Conservation (phyloP, 2,329 filamentous ascomycete species). For the Magnaporthiopsis poae region DNA sequence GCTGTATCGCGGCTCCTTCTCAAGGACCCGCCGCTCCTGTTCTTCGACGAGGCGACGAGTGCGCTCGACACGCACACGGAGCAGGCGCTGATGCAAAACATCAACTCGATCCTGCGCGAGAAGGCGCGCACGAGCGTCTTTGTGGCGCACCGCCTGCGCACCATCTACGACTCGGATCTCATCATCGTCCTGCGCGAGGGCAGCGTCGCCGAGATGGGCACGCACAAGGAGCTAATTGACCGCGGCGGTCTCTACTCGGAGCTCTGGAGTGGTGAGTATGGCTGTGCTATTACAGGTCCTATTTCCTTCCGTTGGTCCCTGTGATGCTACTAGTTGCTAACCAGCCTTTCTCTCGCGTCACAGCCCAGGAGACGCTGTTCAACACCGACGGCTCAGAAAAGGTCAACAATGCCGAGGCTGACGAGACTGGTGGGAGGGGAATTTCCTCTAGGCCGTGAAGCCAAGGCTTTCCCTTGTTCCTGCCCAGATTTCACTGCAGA, state of each 20-base stretch:
- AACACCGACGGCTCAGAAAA: slow-evolving; percentile 8
- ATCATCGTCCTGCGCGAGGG: slow-evolving; percentile 87
- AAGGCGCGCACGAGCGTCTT: slow-evolving; percentile 87
- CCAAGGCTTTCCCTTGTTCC: not conserved
- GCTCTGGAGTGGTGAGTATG: slow-evolving; percentile 58
- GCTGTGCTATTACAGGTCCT: not conserved
- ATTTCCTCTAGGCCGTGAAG: not conserved
- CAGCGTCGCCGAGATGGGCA: slow-evolving; percentile 77
- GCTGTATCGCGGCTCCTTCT: slow-evolving; percentile 35
- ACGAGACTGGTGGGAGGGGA: not conserved
- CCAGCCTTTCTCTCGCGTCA: not conserved
- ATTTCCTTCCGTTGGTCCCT: not conserved
- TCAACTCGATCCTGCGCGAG: slow-evolving; percentile 83
- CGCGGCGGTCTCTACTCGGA: slow-evolving; percentile 72
- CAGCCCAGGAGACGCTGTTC: slow-evolving; percentile 16
- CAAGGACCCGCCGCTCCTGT: slow-evolving; percentile 27
- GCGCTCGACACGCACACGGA: slow-evolving; percentile 56
- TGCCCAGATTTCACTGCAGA: not conserved
- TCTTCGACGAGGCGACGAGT: slow-evolving; percentile 22
- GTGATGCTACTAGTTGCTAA: not conserved
- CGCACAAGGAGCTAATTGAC: slow-evolving; percentile 74
- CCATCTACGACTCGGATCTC: slow-evolving; percentile 84
- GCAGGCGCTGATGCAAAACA: slow-evolving; percentile 78
- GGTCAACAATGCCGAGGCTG: not conserved
- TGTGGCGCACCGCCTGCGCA: slow-evolving; percentile 81